phyloP scores from a whole-genome alignment of 176 grass and related monocot genomes.

The Puya raimondii region DNA sequence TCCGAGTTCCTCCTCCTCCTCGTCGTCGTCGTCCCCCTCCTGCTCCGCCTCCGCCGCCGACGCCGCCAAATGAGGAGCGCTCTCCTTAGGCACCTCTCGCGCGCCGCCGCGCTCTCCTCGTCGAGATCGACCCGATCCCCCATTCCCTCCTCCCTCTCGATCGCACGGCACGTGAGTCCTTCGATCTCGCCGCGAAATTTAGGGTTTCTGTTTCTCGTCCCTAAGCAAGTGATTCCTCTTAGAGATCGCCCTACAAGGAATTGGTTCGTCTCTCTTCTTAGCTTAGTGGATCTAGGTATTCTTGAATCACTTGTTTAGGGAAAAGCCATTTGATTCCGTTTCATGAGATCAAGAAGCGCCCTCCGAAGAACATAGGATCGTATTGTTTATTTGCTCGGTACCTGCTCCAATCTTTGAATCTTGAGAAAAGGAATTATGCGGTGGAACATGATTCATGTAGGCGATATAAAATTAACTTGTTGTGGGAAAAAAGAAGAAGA shows the following conservation, averaged over 20 bases:
- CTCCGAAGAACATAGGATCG: background rate
- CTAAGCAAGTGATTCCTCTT: too few species aligned
- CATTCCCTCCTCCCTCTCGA: background rate
- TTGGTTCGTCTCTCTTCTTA: too few species aligned
- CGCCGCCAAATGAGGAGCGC: constrained; percentile 16
- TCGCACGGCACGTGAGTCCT: constrained; percentile 7
- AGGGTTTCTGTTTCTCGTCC: background rate
- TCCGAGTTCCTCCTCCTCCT: background rate
- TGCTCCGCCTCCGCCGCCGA: too few species aligned
- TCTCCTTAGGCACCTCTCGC: constrained; percentile 18
- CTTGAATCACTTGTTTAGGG: too few species aligned
- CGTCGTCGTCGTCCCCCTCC: background rate
- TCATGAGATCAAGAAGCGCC: background rate
- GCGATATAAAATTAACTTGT: too few species aligned
- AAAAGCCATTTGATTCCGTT: too few species aligned
- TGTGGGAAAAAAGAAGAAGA: too few species aligned
- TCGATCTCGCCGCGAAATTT: background rate
- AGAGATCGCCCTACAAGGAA: too few species aligned
- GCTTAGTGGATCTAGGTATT: background rate
- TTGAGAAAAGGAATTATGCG: too few species aligned
- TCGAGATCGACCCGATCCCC: background rate
- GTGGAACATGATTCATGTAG: too few species aligned
- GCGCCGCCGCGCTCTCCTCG: background rate
- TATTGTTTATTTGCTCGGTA: background rate
- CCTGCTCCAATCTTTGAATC: background rate